A percentile compares a stretch with the other conserved stretches of the same genome.
Evolutionary conservation across 2,329 filamentous ascomycete genomes (phyloP).

Genomic region (Alternaria consortialis): DNA sequence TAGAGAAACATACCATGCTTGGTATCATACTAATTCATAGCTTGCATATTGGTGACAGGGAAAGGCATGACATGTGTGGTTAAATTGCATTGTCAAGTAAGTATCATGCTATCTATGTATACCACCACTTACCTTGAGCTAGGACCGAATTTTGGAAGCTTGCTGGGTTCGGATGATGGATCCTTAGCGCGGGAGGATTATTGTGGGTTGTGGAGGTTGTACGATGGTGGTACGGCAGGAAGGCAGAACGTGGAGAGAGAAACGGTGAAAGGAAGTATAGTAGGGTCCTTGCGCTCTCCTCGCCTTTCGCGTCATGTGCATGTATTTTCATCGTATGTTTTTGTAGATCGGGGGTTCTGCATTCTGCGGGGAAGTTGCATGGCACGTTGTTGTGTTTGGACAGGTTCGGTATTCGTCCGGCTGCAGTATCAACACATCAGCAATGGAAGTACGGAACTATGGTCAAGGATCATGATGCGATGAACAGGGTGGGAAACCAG

Average conservation of each 20-base stretch:
- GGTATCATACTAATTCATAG: not conserved
- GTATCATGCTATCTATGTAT: not conserved
- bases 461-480: not conserved
- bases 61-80: not conserved
- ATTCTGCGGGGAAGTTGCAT: slow-evolving; percentile 17
- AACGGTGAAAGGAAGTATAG: not conserved
- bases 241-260: slow-evolving; percentile 5
- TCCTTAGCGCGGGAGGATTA: not conserved
- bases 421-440: slow-evolving; percentile 8
- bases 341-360: slow-evolving; percentile 8
- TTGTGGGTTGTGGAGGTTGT: not conserved
- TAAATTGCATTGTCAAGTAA: not conserved
- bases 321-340: not conserved
- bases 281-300: not conserved
- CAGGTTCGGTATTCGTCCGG: slow-evolving; percentile 12
- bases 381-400: not conserved
- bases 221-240: not conserved
- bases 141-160: not conserved
- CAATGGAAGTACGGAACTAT: slow-evolving; percentile 7
- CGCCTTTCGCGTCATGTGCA: slow-evolving; percentile 6
- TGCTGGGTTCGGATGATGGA: slow-evolving; percentile 7
- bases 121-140: not conserved
- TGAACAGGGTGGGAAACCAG: not conserved
- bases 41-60: slow-evolving; percentile 4
- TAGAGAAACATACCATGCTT: not conserved